Percentiles rank a stretch among this genome's conserved stretches.
phyloP scores from a whole-genome alignment of 306 rosid genomes.

The Quercus rubra region DNA sequence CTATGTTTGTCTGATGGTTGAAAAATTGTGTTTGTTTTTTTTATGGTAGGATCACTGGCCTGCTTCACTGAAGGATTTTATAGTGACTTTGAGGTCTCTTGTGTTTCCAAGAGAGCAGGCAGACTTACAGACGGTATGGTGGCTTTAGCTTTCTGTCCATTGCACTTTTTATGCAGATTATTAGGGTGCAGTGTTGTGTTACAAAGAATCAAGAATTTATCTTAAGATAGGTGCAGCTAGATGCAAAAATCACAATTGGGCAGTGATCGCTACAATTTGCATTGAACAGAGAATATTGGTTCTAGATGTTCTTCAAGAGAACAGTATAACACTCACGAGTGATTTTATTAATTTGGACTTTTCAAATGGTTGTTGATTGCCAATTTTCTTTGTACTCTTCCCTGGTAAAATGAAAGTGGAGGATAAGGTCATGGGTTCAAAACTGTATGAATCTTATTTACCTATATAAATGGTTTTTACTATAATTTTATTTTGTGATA shows the following conservation, averaged over 20 bases:
- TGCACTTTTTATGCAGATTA: too few species aligned
- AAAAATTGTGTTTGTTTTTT: neutral
- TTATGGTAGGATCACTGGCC: constrained; percentile 78
- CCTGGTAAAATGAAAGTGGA: neutral
- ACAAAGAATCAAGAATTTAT: neutral
- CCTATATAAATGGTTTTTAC: neutral
- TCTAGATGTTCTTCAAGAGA: neutral
- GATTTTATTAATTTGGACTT: neutral
- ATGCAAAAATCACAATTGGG: neutral
- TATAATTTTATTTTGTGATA: neutral
- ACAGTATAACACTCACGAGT: neutral
- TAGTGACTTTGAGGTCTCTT: constrained; percentile 55
- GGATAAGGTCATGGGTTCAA: neutral
- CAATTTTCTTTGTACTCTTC: neutral
- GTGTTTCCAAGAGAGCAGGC: constrained; percentile 60
- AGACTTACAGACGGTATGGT: constrained; percentile 49
- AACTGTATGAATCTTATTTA: neutral
- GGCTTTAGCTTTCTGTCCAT: constrained; percentile 8
- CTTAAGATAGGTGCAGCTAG: neutral
- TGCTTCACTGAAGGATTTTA: constrained; percentile 55
- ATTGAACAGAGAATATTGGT: neutral
- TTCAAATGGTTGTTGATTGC: neutral
- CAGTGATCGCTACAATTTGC: neutral
- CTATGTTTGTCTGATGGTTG: neutral
- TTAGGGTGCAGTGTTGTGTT: too few species aligned